Evolutionary conservation across 2,329 filamentous ascomycete species (phyloP), one percentile per base, ranked within the genome.

Genomic region (Knoxdaviesia capensis): DNA sequence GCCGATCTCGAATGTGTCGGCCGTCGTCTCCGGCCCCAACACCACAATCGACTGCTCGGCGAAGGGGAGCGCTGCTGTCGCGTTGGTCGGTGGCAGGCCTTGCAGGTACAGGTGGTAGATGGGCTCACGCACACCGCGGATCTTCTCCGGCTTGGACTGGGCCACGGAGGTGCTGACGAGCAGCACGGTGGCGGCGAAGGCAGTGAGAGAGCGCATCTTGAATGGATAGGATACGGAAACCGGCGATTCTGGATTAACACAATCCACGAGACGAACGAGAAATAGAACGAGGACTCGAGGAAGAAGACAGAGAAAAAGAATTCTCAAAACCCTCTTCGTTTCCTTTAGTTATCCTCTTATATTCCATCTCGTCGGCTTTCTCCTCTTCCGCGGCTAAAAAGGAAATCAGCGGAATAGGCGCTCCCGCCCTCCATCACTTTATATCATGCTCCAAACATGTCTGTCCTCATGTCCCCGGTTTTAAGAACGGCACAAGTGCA

Each of bases 81-180:
- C 37, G 36, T 34, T 43, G 2, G 61, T 53, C 60, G 59, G 48
- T 5, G 63, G 55, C 43, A 59, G 58, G 3, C 60, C 55, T 51
- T 71, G 68, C 4, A 71, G 56, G 48, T 71, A 71, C 28, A 65
- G 58, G 49, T 72, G 68, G 47, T 62, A 70, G 43, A 70, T 63
- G 3, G 68, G 68, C 6, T 59, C 57, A 43, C 57, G 53, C 6
- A 69, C 66, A 34, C 62, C 61, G 33, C 66, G 65, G 46, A 70
- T 67, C 49, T 66, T 62, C 50, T 65, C 61, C 8, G 64, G 56
- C 41, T 65, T 65, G 36, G 59, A 58, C 6, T 52, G 44, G n/a
- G 51, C 51, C 4, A 33, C 20, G 37, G 38, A 29, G 6, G 41
- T 28, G 31, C 48, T 34, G 42, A 41, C 31, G 31, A 34, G 38